Base-by-base conservation (phyloP, 345 rosid species). In the Geranium rotundifolium region DNA sequence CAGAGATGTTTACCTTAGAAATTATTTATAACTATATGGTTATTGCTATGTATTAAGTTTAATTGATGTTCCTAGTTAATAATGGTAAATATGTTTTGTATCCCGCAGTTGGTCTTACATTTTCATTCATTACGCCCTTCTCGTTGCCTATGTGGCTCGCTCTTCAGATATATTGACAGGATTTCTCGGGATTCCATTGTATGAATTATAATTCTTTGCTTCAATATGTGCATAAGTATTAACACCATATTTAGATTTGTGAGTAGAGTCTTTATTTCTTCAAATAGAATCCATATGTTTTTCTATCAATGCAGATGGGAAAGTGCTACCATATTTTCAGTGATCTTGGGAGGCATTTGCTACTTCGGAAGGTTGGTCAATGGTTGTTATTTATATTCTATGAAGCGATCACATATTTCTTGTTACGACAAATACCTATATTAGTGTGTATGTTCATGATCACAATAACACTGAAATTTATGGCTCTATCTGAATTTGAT, bases 21-120 rank as follows among this genome's bases (percentile, higher is more conserved):
- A 23, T 23, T 23, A 23, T 23, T 23, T 23, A 23, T 23, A 23
- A 23, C 27, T 23, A 23, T 23, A 23, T 23, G 27, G 27, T 23
- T 23, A 23, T 23, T 23, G 27, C 2, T 23, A 23, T 23, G 27
- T 23, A 23, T 23, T 23, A 23, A 23, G 27, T 23, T 23, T 23
- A 0, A 23, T 34, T 34, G 41, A 34, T 8, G 41, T 34, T 34
- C 41, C 10, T 34, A 8, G 41, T 34, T 8, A 8, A 34, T 34
- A 5, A 34, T 34, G 41, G 41, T 34, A 4, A 34, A 34, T 34
- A 68, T n/a, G 60, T 23, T 56, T 18, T n/a, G 73, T 72, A 57
- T 76, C 76, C 69, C 77, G 89, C 88, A 92, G 96, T 70, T 92
- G 95, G 98, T 79, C 95, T 4, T 92, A 87, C 79, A 75, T 92